Conservation (phyloP, 2,329 filamentous ascomycete species). For the Phialemonium atrogriseum region DNA sequence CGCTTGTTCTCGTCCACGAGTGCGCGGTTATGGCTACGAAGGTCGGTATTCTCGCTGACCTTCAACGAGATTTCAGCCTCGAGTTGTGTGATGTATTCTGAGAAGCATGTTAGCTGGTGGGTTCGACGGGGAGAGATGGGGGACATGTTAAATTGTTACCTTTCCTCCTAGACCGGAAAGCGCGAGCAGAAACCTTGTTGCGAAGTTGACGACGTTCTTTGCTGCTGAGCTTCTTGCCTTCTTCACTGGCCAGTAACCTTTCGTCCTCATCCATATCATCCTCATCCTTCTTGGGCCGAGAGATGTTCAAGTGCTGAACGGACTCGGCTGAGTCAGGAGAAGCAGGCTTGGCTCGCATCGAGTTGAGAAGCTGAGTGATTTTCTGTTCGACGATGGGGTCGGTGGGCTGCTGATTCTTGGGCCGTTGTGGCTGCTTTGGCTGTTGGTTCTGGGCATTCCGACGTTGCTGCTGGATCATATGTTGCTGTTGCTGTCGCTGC, state of each 20-base stretch:
- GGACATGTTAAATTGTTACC: conserved; percentile 45
- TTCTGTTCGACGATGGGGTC: conserved; percentile 82
- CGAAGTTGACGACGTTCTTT: conserved; percentile 95
- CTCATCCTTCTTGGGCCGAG: conserved; percentile 81
- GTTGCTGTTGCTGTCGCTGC: conserved; percentile 58
- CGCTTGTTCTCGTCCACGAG: conserved; percentile 81
- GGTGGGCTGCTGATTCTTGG: conserved; percentile 42
- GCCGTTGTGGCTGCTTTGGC: conserved; percentile 32
- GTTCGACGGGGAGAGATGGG: conserved; percentile 2
- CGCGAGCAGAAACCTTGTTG: conserved; percentile 97
- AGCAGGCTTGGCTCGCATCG: conserved; percentile 69
- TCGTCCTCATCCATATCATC: conserved; percentile 99
- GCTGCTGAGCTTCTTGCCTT: conserved; percentile 98
- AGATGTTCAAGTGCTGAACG: conserved; percentile 53
- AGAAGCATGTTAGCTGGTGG: conserved; percentile 36
- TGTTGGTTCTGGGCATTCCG: conserved; percentile 28
- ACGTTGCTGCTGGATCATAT: conserved; percentile 50
- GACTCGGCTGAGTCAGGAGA: conserved; percentile 31
- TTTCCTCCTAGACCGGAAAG: conserved; percentile 96
- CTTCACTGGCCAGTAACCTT: conserved; percentile 85
- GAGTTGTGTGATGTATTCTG: conserved; percentile 95
- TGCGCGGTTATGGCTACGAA: conserved; percentile 72
- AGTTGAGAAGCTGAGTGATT: conserved; percentile 85
- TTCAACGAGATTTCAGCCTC: conserved; percentile 82
- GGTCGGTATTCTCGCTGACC: conserved; percentile 72